Evolutionary conservation across 2,329 filamentous ascomycete species (phyloP), one percentile per base, ranked within the genome.

Genomic region (Phialophora macrospora): DNA sequence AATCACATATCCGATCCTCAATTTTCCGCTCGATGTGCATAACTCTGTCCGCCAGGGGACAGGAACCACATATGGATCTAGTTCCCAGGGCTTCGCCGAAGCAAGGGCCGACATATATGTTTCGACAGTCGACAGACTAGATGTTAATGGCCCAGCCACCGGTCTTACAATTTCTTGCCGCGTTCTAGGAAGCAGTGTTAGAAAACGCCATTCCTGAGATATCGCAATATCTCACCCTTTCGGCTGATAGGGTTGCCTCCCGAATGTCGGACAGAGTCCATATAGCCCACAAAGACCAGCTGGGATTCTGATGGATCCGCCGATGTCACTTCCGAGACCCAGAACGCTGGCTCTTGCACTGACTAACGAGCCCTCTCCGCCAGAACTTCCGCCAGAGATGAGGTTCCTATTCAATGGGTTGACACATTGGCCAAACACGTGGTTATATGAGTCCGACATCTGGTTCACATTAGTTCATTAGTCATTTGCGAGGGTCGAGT

Each of bases 1-100:
- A 82, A 83, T 87, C 75, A 90, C 80, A 32, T 91, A 83, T 3
- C 80, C 88, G 60, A 91, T 79, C 46, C 79, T 83, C 20, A 90
- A 74, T 30, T 65, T 6, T 48, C 65, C 20, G 41, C 3, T 24
- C 14, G n/a, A 70, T 3, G 75, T 68, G 67, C 81, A 85, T 0
- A 77, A 54, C 0, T 76, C 72, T 11, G 82, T 77, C n/a, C 83
- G 80, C 84, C 85, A 87, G 0, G 83, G 82, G 2, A 86, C 80
- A 0, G 83, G 83, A 4, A 73, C 74, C 67, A 83, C 86, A 58
- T 80, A 81, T 0, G 84, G 81, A 72, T 88, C 86, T 1, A 78
- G 68, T 0, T 79, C 74, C 85, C 85, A 88, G 0, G 85, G 85
- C 52, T 78, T 74, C 7, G 79, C 68, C 11, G 65, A 67, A 3